Evolutionary conservation across 179 eudicot genomes (phyloP).

Genomic region (Silene coronaria): DNA sequence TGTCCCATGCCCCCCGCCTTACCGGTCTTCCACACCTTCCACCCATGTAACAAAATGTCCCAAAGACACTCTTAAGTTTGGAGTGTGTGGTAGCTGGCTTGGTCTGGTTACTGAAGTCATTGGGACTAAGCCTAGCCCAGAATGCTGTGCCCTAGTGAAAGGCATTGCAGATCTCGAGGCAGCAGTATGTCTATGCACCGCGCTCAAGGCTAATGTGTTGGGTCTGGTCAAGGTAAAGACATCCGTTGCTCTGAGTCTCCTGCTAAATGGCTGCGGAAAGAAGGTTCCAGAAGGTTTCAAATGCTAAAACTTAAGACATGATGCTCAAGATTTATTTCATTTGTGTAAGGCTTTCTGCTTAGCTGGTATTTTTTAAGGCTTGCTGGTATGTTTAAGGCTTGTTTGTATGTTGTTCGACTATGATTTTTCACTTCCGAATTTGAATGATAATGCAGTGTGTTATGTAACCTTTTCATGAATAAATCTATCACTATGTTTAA

Average conservation of each 20-base stretch:
- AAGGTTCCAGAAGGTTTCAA: slow-evolving; percentile 21
- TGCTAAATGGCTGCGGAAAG: slow-evolving; percentile 18
- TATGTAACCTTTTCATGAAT: not conserved
- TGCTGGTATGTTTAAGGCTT: not conserved
- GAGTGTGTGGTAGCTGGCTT: slow-evolving; percentile 84
- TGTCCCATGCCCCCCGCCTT: slow-evolving; percentile 27
- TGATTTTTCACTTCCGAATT: slow-evolving; percentile 4
- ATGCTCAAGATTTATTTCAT: slow-evolving; percentile 15
- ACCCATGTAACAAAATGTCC: slow-evolving; percentile 48
- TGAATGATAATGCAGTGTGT: slow-evolving; percentile 6
- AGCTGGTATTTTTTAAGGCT: not conserved
- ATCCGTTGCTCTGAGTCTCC: slow-evolving; percentile 40
- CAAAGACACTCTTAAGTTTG: slow-evolving; percentile 65
- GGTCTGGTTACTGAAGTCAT: slow-evolving; percentile 66
- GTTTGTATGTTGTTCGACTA: not conserved
- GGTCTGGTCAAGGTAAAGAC: slow-evolving; percentile 46
- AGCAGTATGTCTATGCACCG: slow-evolving; percentile 74
- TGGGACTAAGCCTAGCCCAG: slow-evolving; percentile 62
- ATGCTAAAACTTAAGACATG: not conserved
- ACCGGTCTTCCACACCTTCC: not conserved
- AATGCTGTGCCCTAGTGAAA: slow-evolving; percentile 55
- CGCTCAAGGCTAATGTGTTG: slow-evolving; percentile 64
- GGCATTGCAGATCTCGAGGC: slow-evolving; percentile 82
- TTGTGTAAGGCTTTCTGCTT: not conserved
- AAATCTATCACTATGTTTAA: not conserved